Evolutionary conservation across 805 yeast species (phyloP), one percentile per base, ranked within the genome.

Genomic region (Jamesozyma rosinii): DNA sequence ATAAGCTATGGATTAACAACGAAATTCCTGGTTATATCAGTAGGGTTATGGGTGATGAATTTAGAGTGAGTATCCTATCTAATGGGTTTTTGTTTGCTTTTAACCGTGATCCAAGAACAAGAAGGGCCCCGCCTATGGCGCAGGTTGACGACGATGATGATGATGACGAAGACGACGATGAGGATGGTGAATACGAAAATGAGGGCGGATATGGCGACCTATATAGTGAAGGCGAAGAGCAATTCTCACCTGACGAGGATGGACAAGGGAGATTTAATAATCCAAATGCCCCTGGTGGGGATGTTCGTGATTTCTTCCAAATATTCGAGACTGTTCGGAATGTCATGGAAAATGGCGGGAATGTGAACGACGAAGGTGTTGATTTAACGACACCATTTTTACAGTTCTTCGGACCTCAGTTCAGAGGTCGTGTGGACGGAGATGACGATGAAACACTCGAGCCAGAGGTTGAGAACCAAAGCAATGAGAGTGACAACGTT

Each of bases 1-100:
- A 74, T 50, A 71, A 70, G 39, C 57, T 74, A 36, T 84, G 85
- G 83, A 59, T 82, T 30, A 74, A 70, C 48, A 81, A 79, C 51
- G 79, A 75, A 14, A 66, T 79, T 19, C 69, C 72, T 38, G 74
- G 77, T 0, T 73, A 68, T 44, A 63, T 74, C 24, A 62, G 70
- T 36, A 55, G 74, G 44, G 55, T 57, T 1, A 55, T 59, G 57
- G 63, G 67, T 13, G 65, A 62, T 46, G 63, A 58, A 40, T 61
- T 60, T 39, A 52, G 62, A 42, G 58, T 58, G 5, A 51, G 52
- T 44, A 58, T 52, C 22, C 44, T 52, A 35, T 56, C 54, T 3
- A 58, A 51, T 45, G 59, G 58, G 15, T 53, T 49, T 40, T 48
- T 53, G 19, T 50, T 52, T 37, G 52, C 57, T 9, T 52, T 58